phyloP scores from a whole-genome alignment of 2,329 filamentous ascomycete species.

The Aspergillus sp. region DNA sequence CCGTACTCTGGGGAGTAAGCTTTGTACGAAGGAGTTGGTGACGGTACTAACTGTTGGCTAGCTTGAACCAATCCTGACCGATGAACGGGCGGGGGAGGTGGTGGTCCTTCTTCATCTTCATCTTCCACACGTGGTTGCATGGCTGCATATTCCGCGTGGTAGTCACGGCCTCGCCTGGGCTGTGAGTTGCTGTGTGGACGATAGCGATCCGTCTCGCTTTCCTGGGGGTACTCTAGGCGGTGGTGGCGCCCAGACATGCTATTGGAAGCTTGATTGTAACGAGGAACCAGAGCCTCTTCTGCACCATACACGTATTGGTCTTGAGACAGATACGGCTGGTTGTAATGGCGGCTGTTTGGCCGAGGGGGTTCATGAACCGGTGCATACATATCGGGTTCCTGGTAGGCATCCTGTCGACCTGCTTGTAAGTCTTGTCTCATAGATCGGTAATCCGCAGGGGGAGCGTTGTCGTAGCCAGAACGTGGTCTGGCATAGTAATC shows the following conservation, averaged over 20 bases:
- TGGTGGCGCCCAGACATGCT: constrained; percentile 21
- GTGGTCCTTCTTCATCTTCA: constrained; percentile 40
- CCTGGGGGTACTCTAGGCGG: constrained; percentile 19
- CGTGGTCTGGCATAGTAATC: constrained; percentile 21
- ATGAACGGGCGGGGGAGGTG: constrained; percentile 38
- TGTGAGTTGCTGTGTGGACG: constrained; percentile 30
- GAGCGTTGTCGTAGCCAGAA: constrained; percentile 25
- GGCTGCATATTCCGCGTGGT: constrained; percentile 40
- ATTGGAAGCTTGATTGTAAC: constrained; percentile 8
- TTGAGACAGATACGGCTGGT: constrained; percentile 20
- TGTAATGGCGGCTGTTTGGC: constrained; percentile 17
- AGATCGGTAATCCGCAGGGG: constrained; percentile 24
- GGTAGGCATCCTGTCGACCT: constrained; percentile 17
- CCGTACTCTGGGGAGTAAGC: constrained; percentile 30
- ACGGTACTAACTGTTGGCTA: constrained; percentile 24
- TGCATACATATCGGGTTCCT: constrained; percentile 13
- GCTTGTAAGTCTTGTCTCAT: constrained; percentile 19
- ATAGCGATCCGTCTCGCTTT: constrained; percentile 21
- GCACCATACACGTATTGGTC: constrained; percentile 25
- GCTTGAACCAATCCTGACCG: constrained; percentile 31
- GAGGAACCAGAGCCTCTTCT: constrained; percentile 14
- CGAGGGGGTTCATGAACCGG: constrained; percentile 13
- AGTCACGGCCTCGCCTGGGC: constrained; percentile 22
- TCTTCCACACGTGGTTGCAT: constrained; percentile 52
- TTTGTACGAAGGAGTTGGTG: constrained; percentile 25